A percentile compares a stretch with the other conserved stretches of the same genome.
phyloP scores from a whole-genome alignment of 1,284 basidiomycete species.

The Polyporus tsugae region DNA sequence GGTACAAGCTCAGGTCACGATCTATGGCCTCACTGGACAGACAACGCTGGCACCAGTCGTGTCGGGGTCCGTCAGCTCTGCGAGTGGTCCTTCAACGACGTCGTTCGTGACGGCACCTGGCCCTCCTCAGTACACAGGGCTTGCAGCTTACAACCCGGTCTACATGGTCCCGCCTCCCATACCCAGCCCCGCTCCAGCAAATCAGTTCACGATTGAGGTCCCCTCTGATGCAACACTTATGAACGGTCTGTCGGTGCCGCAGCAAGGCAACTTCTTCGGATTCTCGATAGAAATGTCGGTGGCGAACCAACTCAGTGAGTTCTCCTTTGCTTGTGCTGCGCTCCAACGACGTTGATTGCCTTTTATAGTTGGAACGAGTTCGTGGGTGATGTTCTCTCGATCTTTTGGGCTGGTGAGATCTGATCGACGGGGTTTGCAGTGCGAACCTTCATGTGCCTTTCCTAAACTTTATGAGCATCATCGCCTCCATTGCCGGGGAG shows the following conservation, averaged over 20 bases:
- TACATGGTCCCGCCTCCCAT: conserved; percentile 31
- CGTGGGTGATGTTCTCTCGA: conserved; percentile 55
- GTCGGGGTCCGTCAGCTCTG: background rate
- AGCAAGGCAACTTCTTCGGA: conserved; percentile 70
- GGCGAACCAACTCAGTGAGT: conserved; percentile 67
- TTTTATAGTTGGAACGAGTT: conserved; percentile 60
- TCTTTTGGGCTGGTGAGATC: conserved; percentile 45
- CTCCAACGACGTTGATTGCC: background rate
- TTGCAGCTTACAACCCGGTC: conserved; percentile 30
- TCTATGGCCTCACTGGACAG: conserved; percentile 20
- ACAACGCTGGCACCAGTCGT: conserved; percentile 12
- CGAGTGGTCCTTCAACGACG: conserved; percentile 12
- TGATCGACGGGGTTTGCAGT: conserved; percentile 37
- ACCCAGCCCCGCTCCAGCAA: conserved; percentile 30
- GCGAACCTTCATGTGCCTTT: conserved; percentile 65
- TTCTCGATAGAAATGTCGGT: conserved; percentile 82
- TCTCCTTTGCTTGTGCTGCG: conserved; percentile 6
- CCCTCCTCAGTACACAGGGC: conserved; percentile 18
- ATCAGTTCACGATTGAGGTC: conserved; percentile 28
- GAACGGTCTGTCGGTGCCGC: conserved; percentile 56
- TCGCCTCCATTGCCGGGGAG: conserved; percentile 61
- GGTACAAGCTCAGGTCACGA: conserved; percentile 15
- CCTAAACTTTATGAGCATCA: conserved; percentile 74
- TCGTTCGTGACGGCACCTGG: conserved; percentile 17
- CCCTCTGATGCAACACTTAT: conserved; percentile 21